A percentile compares a stretch with the other conserved stretches of the same genome.
Conservation (phyloP, 768 basidiomycete species). For the Rhizopogon sp. region DNA sequence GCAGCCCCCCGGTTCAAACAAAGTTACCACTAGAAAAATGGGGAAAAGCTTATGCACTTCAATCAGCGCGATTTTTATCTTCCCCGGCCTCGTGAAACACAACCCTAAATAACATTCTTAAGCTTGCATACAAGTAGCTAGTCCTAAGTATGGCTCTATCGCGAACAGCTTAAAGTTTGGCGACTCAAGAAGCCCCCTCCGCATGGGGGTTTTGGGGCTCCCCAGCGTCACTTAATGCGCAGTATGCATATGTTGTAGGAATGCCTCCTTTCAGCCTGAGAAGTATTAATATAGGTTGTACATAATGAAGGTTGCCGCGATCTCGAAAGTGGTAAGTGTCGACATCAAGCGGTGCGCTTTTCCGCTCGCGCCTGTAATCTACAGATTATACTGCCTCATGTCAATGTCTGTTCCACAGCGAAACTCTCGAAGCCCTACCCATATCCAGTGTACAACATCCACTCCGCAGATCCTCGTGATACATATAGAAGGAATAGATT, state of each 20-base stretch:
- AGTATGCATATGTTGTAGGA: too few relatives aligned
- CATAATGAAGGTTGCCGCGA: neutral
- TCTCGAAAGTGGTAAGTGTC: neutral
- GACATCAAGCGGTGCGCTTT: neutral
- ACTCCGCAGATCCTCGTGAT: neutral
- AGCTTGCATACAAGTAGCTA: too few relatives aligned
- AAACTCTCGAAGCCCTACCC: neutral
- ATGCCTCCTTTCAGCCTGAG: neutral
- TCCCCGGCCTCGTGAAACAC: neutral
- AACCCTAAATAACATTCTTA: neutral
- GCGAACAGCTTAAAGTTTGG: neutral
- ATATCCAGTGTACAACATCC: neutral
- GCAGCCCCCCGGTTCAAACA: too few relatives aligned
- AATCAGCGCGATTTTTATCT: neutral
- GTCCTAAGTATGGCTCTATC: neutral
- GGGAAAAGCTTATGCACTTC: conserved; percentile 4
- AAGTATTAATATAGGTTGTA: too few relatives aligned
- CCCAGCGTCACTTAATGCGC: neutral
- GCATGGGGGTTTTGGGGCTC: neutral
- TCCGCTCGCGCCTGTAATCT: neutral
- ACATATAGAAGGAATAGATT: neutral
- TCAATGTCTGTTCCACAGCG: neutral
- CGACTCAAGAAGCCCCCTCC: neutral
- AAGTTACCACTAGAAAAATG: neutral
- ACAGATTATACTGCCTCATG: neutral